phyloP scores from a whole-genome alignment of 2,329 filamentous ascomycete species.

The Penicillium sp. region DNA sequence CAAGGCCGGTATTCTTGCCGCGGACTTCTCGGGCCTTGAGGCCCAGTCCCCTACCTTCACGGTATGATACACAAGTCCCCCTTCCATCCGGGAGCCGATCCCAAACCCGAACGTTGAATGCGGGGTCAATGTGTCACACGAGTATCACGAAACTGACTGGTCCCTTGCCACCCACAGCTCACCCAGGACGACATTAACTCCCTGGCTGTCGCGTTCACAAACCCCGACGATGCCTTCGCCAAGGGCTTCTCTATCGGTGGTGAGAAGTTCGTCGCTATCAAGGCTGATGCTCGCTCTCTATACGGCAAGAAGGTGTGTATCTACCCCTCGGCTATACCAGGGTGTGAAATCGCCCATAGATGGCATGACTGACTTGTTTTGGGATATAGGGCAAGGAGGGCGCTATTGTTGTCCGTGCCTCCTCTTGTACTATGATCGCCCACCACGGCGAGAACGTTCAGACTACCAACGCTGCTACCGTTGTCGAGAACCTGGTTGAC shows the following conservation, averaged over 20 bases:
- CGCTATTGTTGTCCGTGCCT: constrained; percentile 80
- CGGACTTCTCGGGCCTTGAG: constrained; percentile 78
- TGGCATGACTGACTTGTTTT: neutral
- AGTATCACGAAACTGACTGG: neutral
- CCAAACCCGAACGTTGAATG: neutral
- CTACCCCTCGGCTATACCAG: neutral
- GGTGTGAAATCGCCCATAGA: neutral
- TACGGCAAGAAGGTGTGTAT: constrained; percentile 77
- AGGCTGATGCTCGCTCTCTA: constrained; percentile 72
- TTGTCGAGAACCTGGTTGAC: constrained; percentile 80
- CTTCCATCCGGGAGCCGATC: neutral
- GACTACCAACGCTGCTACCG: constrained; percentile 73
- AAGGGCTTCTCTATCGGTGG: constrained; percentile 75
- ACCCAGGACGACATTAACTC: constrained; percentile 56
- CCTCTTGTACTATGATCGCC: constrained; percentile 81
- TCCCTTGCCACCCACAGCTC: constrained; percentile 39
- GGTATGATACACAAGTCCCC: constrained; percentile 53
- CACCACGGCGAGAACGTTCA: constrained; percentile 76
- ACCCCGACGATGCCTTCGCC: constrained; percentile 47
- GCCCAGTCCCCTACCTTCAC: constrained; percentile 68
- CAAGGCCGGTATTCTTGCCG: constrained; percentile 81
- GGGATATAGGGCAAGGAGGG: constrained; percentile 69
- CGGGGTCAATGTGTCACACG: constrained; percentile 2
- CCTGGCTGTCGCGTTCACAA: constrained; percentile 54
- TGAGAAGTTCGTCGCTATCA: constrained; percentile 75